A percentile compares a stretch with the other conserved stretches of the same genome.
phyloP scores from a whole-genome alignment of 768 basidiomycete species.

The Suillus occidentalis region DNA sequence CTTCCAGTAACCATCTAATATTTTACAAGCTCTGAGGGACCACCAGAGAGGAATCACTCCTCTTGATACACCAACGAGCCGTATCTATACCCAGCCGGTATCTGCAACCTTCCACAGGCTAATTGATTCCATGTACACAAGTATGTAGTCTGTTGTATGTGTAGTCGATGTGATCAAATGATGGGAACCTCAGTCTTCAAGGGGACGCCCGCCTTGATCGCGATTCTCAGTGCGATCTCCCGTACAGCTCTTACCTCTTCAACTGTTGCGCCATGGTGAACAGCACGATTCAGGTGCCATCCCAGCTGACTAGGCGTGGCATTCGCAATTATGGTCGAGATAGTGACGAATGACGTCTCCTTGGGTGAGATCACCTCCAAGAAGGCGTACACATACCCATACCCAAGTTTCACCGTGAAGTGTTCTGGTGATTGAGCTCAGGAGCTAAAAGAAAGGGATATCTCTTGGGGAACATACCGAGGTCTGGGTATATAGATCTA shows the following conservation, averaged over 20 bases:
- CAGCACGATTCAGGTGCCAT: conserved; percentile 66
- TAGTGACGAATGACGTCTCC: conserved; percentile 60
- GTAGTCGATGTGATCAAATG: conserved; percentile 16
- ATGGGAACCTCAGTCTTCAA: conserved; percentile 60
- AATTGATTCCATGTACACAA: background rate
- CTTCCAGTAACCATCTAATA: too few species aligned
- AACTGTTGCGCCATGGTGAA: conserved; percentile 52
- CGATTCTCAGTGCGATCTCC: conserved; percentile 53
- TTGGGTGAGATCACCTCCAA: conserved; percentile 44
- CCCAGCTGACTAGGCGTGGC: conserved; percentile 60
- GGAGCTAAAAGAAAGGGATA: background rate
- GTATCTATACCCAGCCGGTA: background rate
- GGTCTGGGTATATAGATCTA: conserved; percentile 56
- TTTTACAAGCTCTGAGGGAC: too few species aligned
- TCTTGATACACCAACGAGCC: background rate
- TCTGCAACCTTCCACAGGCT: background rate
- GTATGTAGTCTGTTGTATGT: background rate
- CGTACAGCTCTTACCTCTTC: conserved; percentile 57
- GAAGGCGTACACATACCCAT: conserved; percentile 55
- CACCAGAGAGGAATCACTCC: background rate
- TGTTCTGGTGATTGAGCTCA: conserved; percentile 39
- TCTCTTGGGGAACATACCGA: conserved; percentile 44
- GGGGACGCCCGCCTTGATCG: conserved; percentile 44
- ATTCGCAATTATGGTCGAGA: conserved; percentile 58
- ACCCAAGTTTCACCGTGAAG: conserved; percentile 53